Percentiles rank a stretch among this genome's conserved stretches.
Evolutionary conservation across 441 rosid species (phyloP).

Genomic region (Brassica hybrid): DNA sequence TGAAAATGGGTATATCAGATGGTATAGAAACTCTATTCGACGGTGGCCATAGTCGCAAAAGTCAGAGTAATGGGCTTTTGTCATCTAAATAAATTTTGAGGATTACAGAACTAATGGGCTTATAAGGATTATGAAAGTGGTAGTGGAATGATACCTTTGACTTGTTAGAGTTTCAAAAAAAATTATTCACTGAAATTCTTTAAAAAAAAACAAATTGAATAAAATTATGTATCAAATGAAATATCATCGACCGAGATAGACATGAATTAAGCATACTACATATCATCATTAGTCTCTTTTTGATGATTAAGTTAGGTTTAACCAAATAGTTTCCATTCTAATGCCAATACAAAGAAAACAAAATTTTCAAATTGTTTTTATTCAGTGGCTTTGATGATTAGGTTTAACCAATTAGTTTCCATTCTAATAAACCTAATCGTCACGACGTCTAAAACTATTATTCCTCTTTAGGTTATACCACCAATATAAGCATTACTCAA

Average conservation of each 20-base stretch:
- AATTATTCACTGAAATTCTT: background rate
- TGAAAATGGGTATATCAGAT: background rate
- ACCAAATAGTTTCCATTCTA: background rate
- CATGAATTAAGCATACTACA: background rate
- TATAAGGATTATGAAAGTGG: background rate
- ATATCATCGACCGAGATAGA: background rate
- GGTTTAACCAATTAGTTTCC: background rate
- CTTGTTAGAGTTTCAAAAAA: background rate
- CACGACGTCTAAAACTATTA: background rate
- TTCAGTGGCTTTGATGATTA: background rate
- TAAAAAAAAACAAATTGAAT: background rate
- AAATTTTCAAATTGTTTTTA: background rate
- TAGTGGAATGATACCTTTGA: background rate
- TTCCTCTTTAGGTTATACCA: background rate
- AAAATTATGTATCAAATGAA: background rate
- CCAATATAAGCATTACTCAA: slow-evolving; percentile 7
- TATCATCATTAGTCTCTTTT: background rate
- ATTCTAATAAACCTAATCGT: background rate
- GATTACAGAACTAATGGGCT: background rate
- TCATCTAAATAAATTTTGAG: background rate
- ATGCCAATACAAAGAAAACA: background rate
- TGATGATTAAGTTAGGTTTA: background rate
- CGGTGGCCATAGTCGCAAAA: background rate
- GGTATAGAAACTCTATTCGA: background rate
- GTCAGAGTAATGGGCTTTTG: background rate